Base-by-base conservation (phyloP, 1,139 yeast genomes). In the Nakaseomyces uthaithaninus region DNA sequence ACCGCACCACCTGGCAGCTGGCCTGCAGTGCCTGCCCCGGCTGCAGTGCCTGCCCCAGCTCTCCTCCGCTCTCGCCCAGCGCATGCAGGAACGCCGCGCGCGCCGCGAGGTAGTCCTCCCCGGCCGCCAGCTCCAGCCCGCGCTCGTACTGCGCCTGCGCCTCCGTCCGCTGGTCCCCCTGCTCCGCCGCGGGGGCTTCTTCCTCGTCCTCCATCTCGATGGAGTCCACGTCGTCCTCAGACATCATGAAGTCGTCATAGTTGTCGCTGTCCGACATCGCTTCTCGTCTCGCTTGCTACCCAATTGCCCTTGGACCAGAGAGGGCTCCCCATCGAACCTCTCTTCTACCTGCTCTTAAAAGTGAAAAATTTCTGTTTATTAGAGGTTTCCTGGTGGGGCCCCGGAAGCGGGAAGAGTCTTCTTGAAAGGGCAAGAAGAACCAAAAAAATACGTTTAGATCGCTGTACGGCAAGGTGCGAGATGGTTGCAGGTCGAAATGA, bases 231-330 rank as follows among this genome's bases (percentile, higher is more conserved):
- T 50, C 59, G 3, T 50, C 60, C 34, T 65, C 72, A 2, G 72
- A 66, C 49, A 59, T 63, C 49, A 68, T 62, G 38, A 63, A 63
- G 3, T 68, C 63, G 33, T 55, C 65, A 36, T 57, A 64, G 22
- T 57, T 39, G 10, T 27, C 41, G 12, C 34, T 26, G 10, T 38
- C 42, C n/a, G 25, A 36, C 10, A 37, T 33, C 42, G 33, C 23
- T 31, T 11, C 33, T 18, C n/a, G 18, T 10, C n/a, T 16, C n/a
- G 9, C n/a, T 10, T 25, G 12, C 27, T 22, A 22, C 10, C n/a
- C n/a, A n/a, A n/a, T n/a, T n/a, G n/a, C n/a, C n/a, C n/a, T n/a
- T n/a, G n/a, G n/a, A n/a, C n/a, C n/a, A n/a, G n/a, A n/a, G n/a
- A n/a, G n/a, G n/a, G n/a, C n/a, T n/a, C n/a, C n/a, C n/a, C n/a